These are phyloP conservation scores for Fraxinus paxiana DNA, from an alignment of 305 asterid genomes.

Conservation along the genomic window DNA sequence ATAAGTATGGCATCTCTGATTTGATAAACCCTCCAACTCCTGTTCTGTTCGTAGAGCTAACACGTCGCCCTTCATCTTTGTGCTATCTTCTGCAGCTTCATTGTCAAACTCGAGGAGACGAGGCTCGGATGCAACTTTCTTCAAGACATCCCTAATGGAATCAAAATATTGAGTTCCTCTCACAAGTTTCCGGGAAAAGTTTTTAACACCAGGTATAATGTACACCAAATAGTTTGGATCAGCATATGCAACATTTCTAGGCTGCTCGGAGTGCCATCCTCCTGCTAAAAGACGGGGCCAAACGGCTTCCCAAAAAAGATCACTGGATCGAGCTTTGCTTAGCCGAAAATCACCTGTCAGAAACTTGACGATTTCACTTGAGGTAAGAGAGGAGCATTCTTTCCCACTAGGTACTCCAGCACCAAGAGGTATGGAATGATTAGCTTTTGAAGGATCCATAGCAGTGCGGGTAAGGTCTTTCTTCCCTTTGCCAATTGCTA, in stretches of 20 bases:
- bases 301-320: conserved; percentile 77
- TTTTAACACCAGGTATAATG: conserved; percentile 58
- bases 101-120: conserved; percentile 48
- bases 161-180: conserved; percentile 68
- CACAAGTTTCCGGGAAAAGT: conserved; percentile 53
- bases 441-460: conserved; percentile 43
- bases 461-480: conserved; percentile 58
- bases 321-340: conserved; percentile 68
- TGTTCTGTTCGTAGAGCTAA: background rate
- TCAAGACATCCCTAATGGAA: conserved; percentile 60
- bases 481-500: conserved; percentile 62
- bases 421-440: conserved; percentile 33
- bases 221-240: conserved; percentile 52
- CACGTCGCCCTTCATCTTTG: conserved; percentile 14
- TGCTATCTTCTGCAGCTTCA: conserved; percentile 33
- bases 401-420: conserved; percentile 61
- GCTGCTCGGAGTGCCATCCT: conserved; percentile 83
- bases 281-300: conserved; percentile 85
- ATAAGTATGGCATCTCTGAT: conserved; percentile 43
- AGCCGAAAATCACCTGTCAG: conserved; percentile 62
- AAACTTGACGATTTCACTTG: conserved; percentile 49
- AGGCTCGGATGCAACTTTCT: conserved; percentile 69
- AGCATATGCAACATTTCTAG: conserved; percentile 37
- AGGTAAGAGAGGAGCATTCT: conserved; percentile 56
- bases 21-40: background rate